These are phyloP conservation scores for Kingdonia uniflora DNA, from an alignment of 164 flowering plant species.

Conservation along the genomic window DNA sequence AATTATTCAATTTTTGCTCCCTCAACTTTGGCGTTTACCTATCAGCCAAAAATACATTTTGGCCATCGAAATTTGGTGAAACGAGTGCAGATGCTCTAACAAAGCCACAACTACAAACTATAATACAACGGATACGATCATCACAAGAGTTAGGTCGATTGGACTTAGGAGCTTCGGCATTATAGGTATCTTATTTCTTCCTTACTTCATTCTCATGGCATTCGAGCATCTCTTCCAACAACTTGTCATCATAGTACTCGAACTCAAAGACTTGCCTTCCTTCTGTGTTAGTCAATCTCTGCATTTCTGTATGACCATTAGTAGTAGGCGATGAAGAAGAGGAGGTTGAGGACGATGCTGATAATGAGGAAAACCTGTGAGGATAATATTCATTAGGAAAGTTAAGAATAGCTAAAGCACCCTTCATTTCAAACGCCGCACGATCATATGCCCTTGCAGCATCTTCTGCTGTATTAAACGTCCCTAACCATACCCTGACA, in stretches of 20 bases:
- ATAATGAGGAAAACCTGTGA: background rate
- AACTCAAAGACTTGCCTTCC: slow-evolving; percentile 14
- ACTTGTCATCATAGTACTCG: slow-evolving; percentile 13
- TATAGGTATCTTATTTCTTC: background rate
- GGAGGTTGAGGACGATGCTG: background rate
- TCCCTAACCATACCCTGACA: slow-evolving; percentile 19
- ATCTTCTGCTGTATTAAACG: slow-evolving; percentile 22
- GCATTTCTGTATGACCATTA: background rate
- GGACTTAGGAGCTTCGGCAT: no score
- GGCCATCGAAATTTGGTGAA: no score
- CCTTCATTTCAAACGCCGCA: slow-evolving; percentile 19
- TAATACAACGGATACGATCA: no score
- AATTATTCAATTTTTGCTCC: no score
- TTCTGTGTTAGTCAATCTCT: background rate
- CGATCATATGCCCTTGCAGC: slow-evolving; percentile 25
- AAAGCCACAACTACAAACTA: no score
- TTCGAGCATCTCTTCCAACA: slow-evolving; percentile 15
- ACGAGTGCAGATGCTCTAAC: no score
- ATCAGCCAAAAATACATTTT: no score
- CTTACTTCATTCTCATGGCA: slow-evolving; percentile 6
- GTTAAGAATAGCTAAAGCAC: slow-evolving; percentile 20
- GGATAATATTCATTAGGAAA: slow-evolving; percentile 18
- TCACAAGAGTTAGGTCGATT: no score
- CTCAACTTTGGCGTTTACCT: no score
- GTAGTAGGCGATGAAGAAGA: background rate